Conservation (phyloP, 768 basidiomycete genomes). For the Naganishia vaughanmartiniae region DNA sequence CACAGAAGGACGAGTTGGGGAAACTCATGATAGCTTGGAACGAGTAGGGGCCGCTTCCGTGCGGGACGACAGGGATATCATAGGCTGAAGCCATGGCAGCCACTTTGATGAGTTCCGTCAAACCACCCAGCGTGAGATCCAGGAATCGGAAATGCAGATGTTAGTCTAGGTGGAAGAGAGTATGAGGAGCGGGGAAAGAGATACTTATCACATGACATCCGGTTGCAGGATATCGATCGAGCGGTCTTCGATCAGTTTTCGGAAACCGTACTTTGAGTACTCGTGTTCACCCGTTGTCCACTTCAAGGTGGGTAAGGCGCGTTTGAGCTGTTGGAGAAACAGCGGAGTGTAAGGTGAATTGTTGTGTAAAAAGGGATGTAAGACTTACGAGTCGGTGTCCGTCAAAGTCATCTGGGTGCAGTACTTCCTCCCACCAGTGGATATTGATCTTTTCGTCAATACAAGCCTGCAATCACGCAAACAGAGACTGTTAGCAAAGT, state of each 20-base stretch:
- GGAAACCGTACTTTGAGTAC: conserved; percentile 53
- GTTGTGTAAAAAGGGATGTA: not conserved
- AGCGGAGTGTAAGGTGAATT: conserved; percentile 11
- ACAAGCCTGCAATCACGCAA: conserved; percentile 28
- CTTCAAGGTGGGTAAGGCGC: conserved; percentile 49
- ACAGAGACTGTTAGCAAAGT: not conserved
- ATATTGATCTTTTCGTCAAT: conserved; percentile 53
- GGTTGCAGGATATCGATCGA: conserved; percentile 54
- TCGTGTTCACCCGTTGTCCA: conserved; percentile 56
- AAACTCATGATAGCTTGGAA: conserved; percentile 58
- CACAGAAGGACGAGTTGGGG: conserved; percentile 52
- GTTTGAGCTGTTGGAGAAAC: conserved; percentile 43
- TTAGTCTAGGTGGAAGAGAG: conserved; percentile 10
- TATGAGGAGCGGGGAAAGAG: not conserved
- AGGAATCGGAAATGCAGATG: not conserved
- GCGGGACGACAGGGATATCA: conserved; percentile 58
- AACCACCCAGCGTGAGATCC: conserved; percentile 38
- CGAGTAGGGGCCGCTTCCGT: conserved; percentile 58
- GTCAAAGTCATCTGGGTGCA: conserved; percentile 54
- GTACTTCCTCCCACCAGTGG: conserved; percentile 54
- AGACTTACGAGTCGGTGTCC: conserved; percentile 40
- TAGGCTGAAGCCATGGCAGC: conserved; percentile 55
- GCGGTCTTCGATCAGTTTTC: conserved; percentile 53
- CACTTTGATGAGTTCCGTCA: conserved; percentile 53
- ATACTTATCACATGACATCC: conserved; percentile 51